A percentile compares a stretch with the other conserved stretches of the same genome.
phyloP scores from a whole-genome alignment of 192 early-diverging fungal species.

The Podila minutissima region DNA sequence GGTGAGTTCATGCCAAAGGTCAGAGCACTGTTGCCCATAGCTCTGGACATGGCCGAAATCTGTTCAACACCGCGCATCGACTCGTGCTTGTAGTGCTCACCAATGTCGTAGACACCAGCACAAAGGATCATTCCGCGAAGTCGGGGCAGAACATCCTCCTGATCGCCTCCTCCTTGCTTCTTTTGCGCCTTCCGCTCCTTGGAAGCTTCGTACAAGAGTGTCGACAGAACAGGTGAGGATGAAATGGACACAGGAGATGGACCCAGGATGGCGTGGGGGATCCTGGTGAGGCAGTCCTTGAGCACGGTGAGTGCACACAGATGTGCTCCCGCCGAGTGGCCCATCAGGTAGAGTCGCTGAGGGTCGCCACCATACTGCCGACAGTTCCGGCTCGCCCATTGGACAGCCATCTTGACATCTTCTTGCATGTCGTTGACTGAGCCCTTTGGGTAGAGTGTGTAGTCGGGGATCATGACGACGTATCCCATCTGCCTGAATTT shows the following conservation, averaged over 20 bases:
- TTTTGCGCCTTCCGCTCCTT: neutral
- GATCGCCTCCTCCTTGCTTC: neutral
- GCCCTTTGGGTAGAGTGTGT: conserved; percentile 59
- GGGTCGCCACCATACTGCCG: conserved; percentile 40
- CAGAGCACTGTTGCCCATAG: conserved; percentile 49
- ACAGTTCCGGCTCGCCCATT: conserved; percentile 51
- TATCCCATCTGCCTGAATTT: conserved; percentile 59
- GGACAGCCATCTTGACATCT: conserved; percentile 53
- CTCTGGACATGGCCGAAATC: conserved; percentile 61
- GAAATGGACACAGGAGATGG: neutral
- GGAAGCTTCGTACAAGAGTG: neutral
- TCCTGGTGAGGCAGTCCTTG: conserved; percentile 21
- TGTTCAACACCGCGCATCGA: conserved; percentile 59
- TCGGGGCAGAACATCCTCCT: neutral
- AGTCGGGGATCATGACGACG: conserved; percentile 60
- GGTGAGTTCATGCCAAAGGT: conserved; percentile 20
- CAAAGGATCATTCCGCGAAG: conserved; percentile 28
- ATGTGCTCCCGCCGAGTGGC: conserved; percentile 41
- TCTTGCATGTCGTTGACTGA: conserved; percentile 12
- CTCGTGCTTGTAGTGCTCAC: conserved; percentile 54
- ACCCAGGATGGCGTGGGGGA: too few species aligned
- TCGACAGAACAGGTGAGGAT: conserved; percentile 8
- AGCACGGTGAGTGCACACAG: conserved; percentile 35
- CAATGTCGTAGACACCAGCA: conserved; percentile 60
- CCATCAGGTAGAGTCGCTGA: conserved; percentile 47